Base-by-base conservation (phyloP, 306 rosid genomes). In the Spatholobus suberectus region DNA sequence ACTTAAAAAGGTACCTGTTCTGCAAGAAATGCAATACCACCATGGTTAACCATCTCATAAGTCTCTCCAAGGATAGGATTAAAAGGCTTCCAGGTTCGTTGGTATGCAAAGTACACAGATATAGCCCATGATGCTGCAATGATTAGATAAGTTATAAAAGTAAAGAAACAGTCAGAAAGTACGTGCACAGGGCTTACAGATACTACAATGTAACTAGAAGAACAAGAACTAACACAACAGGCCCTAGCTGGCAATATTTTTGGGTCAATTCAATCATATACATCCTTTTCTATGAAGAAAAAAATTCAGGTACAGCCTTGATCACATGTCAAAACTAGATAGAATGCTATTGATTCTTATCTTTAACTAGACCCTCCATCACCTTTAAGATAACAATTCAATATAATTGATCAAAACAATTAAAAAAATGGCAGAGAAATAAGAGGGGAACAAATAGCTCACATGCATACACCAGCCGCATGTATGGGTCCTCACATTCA, bases 61-160 rank as follows among this genome's bases (percentile, higher is more conserved):
- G 98, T 95, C 89, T 95, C 97, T 75, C 97, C 98, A 41, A 95
- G 97, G 79, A 95, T 95, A 66, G 98, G 98, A 86, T 95, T 95
- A 86, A 95, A 95, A 67, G 98, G 98, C 90, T 95, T 95, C 98
- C 98, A 93, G 40, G 95, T 95, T 81, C 98, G 85, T 85, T 95
- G 98, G 84, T 89, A 93, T 4, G 98, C 98, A 82, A 81, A 91
- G 81, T 95, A 95, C 70, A 93, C 98, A 35, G 98, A 93, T 90
- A 95, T 90, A 69, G 97, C 97, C 97, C 97, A 95, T 34, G 98
- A 90, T 13, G 98, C 98, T 95, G 97, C 71, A 79, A 77, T 18
- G 69, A 74, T 69, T 10, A 59, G 55, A 78, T 32, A 61, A 68
- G 55, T 40, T 49, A 61, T 8, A 78, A 78, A 21, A 66, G 41